Conservation (phyloP, 2,329 filamentous ascomycete genomes). For the Capronia epimyces region DNA sequence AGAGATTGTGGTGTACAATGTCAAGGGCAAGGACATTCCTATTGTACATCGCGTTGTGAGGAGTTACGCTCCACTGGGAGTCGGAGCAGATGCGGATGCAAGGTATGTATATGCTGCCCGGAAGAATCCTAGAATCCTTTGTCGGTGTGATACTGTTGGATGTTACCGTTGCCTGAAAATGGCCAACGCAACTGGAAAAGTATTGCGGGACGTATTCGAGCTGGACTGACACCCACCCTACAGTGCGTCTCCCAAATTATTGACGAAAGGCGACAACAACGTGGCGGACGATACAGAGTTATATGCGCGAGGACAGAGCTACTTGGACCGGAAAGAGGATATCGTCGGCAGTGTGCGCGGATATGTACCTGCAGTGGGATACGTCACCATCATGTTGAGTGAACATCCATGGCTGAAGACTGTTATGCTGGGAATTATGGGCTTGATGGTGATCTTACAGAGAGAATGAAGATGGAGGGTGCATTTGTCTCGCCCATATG, state of each 20-base stretch:
- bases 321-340: constrained; percentile 71
- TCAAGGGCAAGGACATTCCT: constrained; percentile 89
- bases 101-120: too few species aligned
- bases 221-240: background rate
- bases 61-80: constrained; percentile 49
- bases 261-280: constrained; percentile 99
- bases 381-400: constrained; percentile 90
- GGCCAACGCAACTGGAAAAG: too few species aligned
- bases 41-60: constrained; percentile 92
- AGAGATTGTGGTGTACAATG: constrained; percentile 75
- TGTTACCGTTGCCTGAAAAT: too few species aligned
- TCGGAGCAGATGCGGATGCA: constrained; percentile 15
- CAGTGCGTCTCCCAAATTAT: constrained; percentile 50
- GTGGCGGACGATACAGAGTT: constrained; percentile 84
- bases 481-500: background rate
- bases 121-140: too few species aligned
- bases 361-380: constrained; percentile 91
- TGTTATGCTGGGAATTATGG: constrained; percentile 91
- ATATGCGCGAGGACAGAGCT: constrained; percentile 81
- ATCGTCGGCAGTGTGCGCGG: constrained; percentile 89
- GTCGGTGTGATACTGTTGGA: too few species aligned
- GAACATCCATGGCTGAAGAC: constrained; percentile 98
- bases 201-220: constrained; percentile 33
- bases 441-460: constrained; percentile 84
- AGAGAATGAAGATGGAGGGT: constrained; percentile 61